Percentiles rank a stretch among this genome's conserved stretches.
Conservation (phyloP, 306 rosid genomes). For the Cicer yamashitae region DNA sequence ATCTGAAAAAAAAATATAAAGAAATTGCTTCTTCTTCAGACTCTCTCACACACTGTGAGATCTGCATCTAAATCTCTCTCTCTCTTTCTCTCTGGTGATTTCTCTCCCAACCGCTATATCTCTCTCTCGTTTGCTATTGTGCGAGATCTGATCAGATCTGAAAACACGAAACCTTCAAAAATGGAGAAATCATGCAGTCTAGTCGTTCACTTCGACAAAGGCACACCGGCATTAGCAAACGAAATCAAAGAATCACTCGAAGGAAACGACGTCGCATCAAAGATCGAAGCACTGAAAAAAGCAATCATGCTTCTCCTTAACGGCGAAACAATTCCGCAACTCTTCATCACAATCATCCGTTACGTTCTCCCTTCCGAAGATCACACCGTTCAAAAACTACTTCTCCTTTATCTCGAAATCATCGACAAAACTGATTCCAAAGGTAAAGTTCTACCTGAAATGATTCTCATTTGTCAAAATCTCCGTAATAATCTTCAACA, state of each 20-base stretch:
- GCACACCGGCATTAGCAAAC: constrained; percentile 82
- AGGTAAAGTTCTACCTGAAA: constrained; percentile 90
- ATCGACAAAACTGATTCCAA: constrained; percentile 87
- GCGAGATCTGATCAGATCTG: not conserved
- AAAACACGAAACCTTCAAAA: constrained; percentile 12
- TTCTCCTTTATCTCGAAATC: constrained; percentile 91
- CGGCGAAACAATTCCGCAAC: constrained; percentile 89
- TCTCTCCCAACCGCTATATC: not conserved
- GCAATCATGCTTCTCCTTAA: constrained; percentile 91
- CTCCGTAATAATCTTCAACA: constrained; percentile 91
- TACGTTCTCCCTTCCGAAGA: constrained; percentile 95
- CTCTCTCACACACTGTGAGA: not conserved
- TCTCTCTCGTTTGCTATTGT: not conserved
- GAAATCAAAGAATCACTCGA: constrained; percentile 90
- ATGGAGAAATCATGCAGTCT: constrained; percentile 95
- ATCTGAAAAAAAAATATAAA: not conserved
- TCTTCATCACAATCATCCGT: constrained; percentile 91
- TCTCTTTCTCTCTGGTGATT: not conserved
- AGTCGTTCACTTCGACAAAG: constrained; percentile 90
- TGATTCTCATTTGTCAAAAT: constrained; percentile 96
- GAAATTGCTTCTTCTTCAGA: not conserved
- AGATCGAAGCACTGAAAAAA: constrained; percentile 85
- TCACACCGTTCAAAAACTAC: constrained; percentile 95
- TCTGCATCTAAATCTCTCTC: not conserved
- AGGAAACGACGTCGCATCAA: constrained; percentile 70